Base-by-base conservation (phyloP, 495 filamentous ascomycete species). In the Penicillium riverlandense region DNA sequence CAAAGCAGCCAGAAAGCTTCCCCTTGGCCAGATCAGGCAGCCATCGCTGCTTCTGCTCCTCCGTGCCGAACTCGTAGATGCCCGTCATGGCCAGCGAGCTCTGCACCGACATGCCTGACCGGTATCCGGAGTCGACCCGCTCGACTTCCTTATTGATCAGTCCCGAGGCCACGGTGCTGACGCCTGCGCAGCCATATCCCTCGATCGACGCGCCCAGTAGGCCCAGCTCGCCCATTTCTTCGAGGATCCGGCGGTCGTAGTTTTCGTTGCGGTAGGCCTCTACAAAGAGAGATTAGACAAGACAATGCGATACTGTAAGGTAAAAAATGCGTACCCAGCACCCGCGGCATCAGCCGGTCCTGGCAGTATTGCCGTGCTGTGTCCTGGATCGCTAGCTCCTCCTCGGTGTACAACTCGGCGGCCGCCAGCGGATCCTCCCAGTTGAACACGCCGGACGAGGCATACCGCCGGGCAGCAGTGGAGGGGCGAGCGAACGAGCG, bases 101-200 rank as follows among this genome's bases (percentile, higher is more conserved):
- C 65, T 98, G 92, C 9, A 98, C 92, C 11, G 87, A 94, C 86
- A 96, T 96, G 43, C 86, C 90, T 37, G 88, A 95, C 11, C 92
- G 81, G 63, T 98, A 98, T 33, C 92, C 92, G 38, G 85, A 90
- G 60, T 98, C 92, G 33, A 98, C 90, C 37, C 92, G 79, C 70
- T 98, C 92, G 9, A 98, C 94, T 50, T 92, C 92, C 57, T 92
- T 82, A 14, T 88, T 96, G 65, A 98, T 96, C 44, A 98, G 71
- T 11, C 92, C 94, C 2, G 85, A 86, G 1, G 94, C 89, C 29
- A 98, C 89, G 41, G 81, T 90, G 53, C 86, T 90, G 6, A 86
- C 87, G 37, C 94, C 92, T n/a, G 94, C 91, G 58, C 92, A 98
- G 6, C 78, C 92, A 50, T 96, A 95, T 33, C 92, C 92, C 38